Conservation (phyloP, 2,329 filamentous ascomycete species). For the Clonostachys rosea region DNA sequence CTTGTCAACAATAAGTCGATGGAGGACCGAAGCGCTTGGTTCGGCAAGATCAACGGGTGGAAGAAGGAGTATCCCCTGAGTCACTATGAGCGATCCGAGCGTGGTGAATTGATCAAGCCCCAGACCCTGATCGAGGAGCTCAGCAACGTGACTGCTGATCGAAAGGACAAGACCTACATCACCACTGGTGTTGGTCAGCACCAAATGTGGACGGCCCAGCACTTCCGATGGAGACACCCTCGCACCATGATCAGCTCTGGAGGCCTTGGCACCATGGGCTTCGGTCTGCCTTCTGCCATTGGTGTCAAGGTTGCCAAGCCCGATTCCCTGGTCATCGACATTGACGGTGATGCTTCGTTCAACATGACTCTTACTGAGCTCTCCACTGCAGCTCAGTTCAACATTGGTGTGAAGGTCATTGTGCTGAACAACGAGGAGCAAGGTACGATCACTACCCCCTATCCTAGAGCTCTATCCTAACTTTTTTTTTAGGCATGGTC, state of each 20-base stretch:
- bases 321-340: slow-evolving; percentile 86
- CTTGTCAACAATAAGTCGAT: slow-evolving; percentile 58
- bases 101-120: slow-evolving; percentile 82
- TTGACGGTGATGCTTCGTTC: slow-evolving; percentile 98
- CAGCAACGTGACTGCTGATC: slow-evolving; percentile 73
- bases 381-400: slow-evolving; percentile 88
- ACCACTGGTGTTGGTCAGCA: slow-evolving; percentile 94
- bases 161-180: slow-evolving; percentile 83
- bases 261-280: slow-evolving; percentile 85
- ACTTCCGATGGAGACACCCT: slow-evolving; percentile 90
- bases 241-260: slow-evolving; percentile 95
- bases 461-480: too few relatives aligned
- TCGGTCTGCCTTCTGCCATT: slow-evolving; percentile 88
- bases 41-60: slow-evolving; percentile 83
- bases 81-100: slow-evolving; percentile 73
- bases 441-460: slow-evolving; percentile 75
- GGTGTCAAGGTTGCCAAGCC: slow-evolving; percentile 80
- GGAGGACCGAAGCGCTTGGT: slow-evolving; percentile 76
- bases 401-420: slow-evolving; percentile 93
- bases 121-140: slow-evolving; percentile 90
- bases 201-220: slow-evolving; percentile 96
- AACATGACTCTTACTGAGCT: slow-evolving; percentile 98
- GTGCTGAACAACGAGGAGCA: slow-evolving; percentile 96
- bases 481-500: slow-evolving; percentile 62
- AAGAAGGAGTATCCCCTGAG: slow-evolving; percentile 85